Conservation (phyloP, 2,329 filamentous ascomycete species). For the Phialophora expanda region DNA sequence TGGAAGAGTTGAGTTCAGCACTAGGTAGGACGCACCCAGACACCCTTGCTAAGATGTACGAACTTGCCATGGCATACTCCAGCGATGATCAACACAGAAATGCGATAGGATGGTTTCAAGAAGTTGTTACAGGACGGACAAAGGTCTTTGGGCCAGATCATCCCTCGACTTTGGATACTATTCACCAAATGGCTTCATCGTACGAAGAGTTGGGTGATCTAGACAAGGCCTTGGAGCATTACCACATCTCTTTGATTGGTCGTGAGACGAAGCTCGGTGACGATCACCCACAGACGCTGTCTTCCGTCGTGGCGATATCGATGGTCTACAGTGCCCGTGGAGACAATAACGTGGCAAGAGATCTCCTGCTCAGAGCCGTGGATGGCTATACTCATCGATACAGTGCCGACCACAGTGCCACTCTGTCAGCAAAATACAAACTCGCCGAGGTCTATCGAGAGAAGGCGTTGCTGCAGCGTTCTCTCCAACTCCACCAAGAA, state of each 20-base stretch:
- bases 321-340: background rate
- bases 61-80: background rate
- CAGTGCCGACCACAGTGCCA: background rate
- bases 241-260: background rate
- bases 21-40: background rate
- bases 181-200: background rate
- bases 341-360: background rate
- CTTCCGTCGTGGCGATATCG: background rate
- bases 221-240: background rate
- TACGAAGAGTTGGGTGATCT: background rate
- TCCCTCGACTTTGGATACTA: background rate
- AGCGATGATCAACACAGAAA: slow-evolving; percentile 2
- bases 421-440: background rate
- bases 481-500: background rate
- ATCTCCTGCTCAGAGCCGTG: background rate
- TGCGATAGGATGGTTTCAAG: slow-evolving; percentile 2
- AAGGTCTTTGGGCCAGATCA: background rate
- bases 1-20: background rate
- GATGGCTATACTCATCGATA: background rate
- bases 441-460: background rate
- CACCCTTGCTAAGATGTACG: background rate
- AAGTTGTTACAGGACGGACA: background rate
- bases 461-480: background rate
- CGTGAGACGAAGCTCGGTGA: background rate
- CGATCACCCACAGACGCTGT: background rate